Evolutionary conservation across 345 rosid genomes (phyloP).

Genomic region (Hibiscus tridactylites): DNA sequence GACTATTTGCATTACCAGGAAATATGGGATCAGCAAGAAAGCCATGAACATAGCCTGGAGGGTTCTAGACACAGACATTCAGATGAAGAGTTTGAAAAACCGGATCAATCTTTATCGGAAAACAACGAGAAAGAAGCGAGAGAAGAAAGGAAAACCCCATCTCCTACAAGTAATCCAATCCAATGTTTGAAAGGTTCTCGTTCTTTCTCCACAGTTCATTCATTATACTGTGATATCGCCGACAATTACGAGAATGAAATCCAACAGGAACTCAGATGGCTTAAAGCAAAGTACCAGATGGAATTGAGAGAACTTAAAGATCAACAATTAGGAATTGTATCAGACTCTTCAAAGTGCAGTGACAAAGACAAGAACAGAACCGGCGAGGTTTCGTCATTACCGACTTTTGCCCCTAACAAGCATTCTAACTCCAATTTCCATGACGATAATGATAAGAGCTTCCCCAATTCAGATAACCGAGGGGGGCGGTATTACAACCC

Average conservation of each 20-base stretch:
- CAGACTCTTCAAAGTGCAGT: conserved; percentile 18
- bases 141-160: conserved; percentile 20
- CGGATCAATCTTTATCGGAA: conserved; percentile 18
- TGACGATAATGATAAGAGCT: conserved; percentile 13
- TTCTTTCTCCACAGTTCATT: conserved; percentile 25
- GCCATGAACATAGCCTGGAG: conserved; percentile 57
- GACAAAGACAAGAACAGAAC: conserved; percentile 17
- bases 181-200: conserved; percentile 23
- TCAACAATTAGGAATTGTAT: conserved; percentile 31
- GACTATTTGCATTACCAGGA: conserved; percentile 33
- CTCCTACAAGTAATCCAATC: conserved; percentile 20
- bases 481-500: conserved; percentile 24
- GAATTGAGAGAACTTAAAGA: conserved; percentile 48
- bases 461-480: conserved; percentile 26
- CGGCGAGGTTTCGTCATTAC: conserved; percentile 9
- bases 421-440: conserved; percentile 15
- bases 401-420: background rate
- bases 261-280: conserved; percentile 61
- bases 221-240: conserved; percentile 20
- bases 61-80: conserved; percentile 47
- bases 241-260: conserved; percentile 34
- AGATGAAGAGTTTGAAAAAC: conserved; percentile 47
- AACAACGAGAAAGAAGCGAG: conserved; percentile 15
- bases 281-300: conserved; percentile 51
- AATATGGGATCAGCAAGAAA: conserved; percentile 66